Evolutionary conservation across 2,329 filamentous ascomycete genomes (phyloP), one percentile per base, ranked within the genome.

Genomic region (Aspergillus nomiae): DNA sequence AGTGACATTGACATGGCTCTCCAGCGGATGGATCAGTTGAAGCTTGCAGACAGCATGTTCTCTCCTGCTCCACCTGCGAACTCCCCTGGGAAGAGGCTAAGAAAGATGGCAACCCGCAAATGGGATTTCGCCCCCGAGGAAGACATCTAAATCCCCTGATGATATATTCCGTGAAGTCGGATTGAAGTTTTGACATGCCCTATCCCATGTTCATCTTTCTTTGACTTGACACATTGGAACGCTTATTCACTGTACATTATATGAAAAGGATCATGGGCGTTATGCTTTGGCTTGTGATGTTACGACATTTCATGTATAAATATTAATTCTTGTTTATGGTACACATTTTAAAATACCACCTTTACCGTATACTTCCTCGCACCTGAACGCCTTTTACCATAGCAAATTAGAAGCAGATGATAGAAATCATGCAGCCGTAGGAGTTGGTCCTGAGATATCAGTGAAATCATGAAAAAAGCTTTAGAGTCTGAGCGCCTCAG

Each of bases 121-220:
- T 81, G 79, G 75, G 81, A 83, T 69, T 65, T 83, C 58, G 81
- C 74, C 5, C 78, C 80, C 1, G 80, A 81, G 62, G 76, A 77
- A 53, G 75, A 80, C 56, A 69, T 76, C 30, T 74, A 65, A 67
- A 11, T 24, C 4, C 11, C n/a, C 11, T 34, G 14, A 55, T 38
- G 24, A 55, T 38, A 38, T 6, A 11, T 10, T 36, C 21, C 28
- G 2, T 3, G 16, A 12, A 32, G 9, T 34, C 5, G 1, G 51
- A 36, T 16, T 36, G 32, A 19, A 30, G 32, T 12, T 55, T 55
- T 28, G 21, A 55, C n/a, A 12, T 11, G 9, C 11, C 7, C 16
- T 3, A n/a, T 26, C 36, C 32, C 38, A 12, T 38, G 7, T 55
- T 14, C 21, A 19, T 38, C n/a, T 38, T 36, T 10, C 14, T 55